A percentile compares a stretch with the other conserved stretches of the same genome.
phyloP scores from a whole-genome alignment of 352 stramenopile species.

The Phytophthora nicotianae region DNA sequence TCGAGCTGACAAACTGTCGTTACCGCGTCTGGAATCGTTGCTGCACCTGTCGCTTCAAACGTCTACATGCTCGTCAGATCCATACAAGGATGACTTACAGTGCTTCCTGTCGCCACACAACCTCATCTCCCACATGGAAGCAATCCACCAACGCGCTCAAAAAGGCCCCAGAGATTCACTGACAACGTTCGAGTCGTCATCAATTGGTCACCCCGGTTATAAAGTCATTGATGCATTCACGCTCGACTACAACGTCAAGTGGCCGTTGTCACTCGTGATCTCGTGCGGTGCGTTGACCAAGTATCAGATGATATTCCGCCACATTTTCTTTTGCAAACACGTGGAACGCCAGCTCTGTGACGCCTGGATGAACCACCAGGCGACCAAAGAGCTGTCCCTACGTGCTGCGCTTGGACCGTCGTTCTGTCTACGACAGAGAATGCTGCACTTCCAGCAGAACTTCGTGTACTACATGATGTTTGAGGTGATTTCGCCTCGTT shows the following conservation, averaged over 20 bases:
- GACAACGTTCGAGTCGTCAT: conserved; percentile 74
- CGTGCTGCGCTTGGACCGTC: conserved; percentile 89
- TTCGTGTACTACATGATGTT: conserved; percentile 99
- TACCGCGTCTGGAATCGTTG: conserved; percentile 92
- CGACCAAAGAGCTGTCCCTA: conserved; percentile 90
- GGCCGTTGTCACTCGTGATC: conserved; percentile 97
- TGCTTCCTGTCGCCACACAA: conserved; percentile 88
- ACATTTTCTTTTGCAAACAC: conserved; percentile 99
- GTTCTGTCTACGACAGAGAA: conserved; percentile 96
- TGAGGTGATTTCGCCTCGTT: conserved; percentile 95
- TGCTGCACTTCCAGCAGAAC: conserved; percentile 99
- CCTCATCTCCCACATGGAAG: conserved; percentile 93
- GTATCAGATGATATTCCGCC: conserved; percentile 99
- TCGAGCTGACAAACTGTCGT: conserved; percentile 84
- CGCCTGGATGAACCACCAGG: conserved; percentile 96
- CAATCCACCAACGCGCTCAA: conserved; percentile 88
- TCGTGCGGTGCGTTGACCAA: conserved; percentile 94
- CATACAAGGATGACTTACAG: conserved; percentile 91
- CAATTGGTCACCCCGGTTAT: conserved; percentile 75
- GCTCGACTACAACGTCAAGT: conserved; percentile 97
- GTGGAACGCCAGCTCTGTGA: conserved; percentile 96
- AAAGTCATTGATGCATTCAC: conserved; percentile 97
- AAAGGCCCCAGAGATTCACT: conserved; percentile 69
- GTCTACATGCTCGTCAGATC: conserved; percentile 87
- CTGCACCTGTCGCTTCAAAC: conserved; percentile 94